Evolutionary conservation across 306 rosid genomes (phyloP), one percentile per base, ranked within the genome.

Genomic region (Boehmeria nivea): DNA sequence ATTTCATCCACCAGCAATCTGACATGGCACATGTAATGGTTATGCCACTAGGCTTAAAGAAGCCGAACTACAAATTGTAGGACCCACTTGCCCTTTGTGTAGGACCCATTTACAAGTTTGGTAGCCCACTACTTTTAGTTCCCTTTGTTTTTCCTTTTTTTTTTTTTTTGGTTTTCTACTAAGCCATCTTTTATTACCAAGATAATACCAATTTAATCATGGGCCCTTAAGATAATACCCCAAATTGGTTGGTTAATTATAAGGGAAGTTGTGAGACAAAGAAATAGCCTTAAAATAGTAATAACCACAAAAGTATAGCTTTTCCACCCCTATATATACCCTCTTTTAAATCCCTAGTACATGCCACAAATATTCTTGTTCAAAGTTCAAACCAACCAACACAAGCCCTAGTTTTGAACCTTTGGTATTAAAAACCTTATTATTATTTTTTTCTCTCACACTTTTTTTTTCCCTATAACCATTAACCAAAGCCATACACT

Each of bases 121-220:
- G 60, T 17, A 52, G 43, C 48, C 39, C 70, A 51, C 70, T 64
- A 57, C 31, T 57, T 44, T 44, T 6, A 8, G 2, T 6, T 16
- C 7, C 21, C 1, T 44, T 18, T 44, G 22, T 19, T 50, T 51
- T 20, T 51, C 17, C 11, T 63, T 31, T 31, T 31, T 1, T 31
- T 28, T 28, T 31, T 4, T 31, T 1, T 31, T 1, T 31, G n/a
- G n/a, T n/a, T n/a, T n/a, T n/a, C n/a, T n/a, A n/a, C 34, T 55
- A 53, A 60, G 44, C 56, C 61, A 40, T 37, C 25, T 44, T 36
- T 9, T n/a, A 10, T 13, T 12, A 28, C 20, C 20, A 38, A 21
- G 51, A 60, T 61, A 68, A 60, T 68, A 18, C 28, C 58, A 25
- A 3, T 60, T 57, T 57, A 21, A 38, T 37, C 40, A 46, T n/a